Base-by-base conservation (phyloP, 352 stramenopile genomes). In the Peronospora tabacina region DNA sequence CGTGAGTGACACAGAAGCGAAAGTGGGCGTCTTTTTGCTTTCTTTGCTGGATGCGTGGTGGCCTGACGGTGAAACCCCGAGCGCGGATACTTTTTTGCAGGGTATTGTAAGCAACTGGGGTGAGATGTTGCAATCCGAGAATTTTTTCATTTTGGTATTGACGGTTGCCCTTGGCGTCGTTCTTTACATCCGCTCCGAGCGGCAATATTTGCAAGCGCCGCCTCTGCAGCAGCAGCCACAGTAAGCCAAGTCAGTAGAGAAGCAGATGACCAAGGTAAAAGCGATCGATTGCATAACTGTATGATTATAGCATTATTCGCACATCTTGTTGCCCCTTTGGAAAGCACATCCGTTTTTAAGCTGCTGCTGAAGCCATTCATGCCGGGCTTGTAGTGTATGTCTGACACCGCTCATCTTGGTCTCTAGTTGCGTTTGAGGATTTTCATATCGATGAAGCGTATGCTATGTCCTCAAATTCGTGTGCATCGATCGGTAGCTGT, bases 401-500 rank as follows among this genome's bases (percentile, higher is more conserved):
- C 57, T 56, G 39, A 68, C 39, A 3, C 55, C 41, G 6, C 10
- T 20, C 41, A 61, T 35, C 37, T 68, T 49, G 7, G 15, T 35
- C 29, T 68, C 24, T 61, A 58, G 29, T 75, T 37, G 10, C 56
- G 55, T 44, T 94, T 95, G 8, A 95, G 24, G 2, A 70, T 75
- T 47, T 95, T 87, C 1, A 91, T 5, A 86, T 58, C 20, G 95
- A 39, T 19, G 81, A 63, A 9, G 79, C 68, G 41, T 97, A 97
- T 24, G 86, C 81, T 7, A 97, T 69, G 36, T 92, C 91, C 63
- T 94, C 90, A 62, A 84, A 96, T 7, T 84, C 85, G 3, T 84
- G 52, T 17, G 49, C 37, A 12, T 91, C 70, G 10, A 70, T 66
- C 8, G 49, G 61, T 20, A 97, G 93, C 58, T 20, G 88, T 61